A percentile compares a stretch with the other conserved stretches of the same genome.
These are phyloP conservation scores for Silene latifolia DNA, from an alignment of 148 eudicot genomes.

Conservation along the genomic window DNA sequence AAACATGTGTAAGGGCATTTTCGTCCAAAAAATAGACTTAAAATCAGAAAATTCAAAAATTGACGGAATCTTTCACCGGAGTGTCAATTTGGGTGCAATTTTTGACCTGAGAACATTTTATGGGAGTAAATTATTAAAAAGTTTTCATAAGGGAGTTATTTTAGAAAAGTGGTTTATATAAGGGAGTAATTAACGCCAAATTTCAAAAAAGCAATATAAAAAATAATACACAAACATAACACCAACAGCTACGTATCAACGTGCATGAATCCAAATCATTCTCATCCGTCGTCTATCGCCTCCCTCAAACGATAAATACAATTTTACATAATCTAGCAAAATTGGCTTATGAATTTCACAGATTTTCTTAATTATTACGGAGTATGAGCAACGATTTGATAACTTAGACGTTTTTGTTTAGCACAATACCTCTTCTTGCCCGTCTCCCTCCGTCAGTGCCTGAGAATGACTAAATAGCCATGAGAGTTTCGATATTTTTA, in stretches of 20 bases:
- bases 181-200: background rate
- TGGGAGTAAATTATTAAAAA: too few species aligned
- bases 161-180: too few species aligned
- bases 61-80: too few species aligned
- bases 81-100: too few species aligned
- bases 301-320: background rate
- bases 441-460: too few species aligned
- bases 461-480: too few species aligned
- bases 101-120: too few species aligned
- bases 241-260: conserved; percentile 22
- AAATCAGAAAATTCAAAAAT: too few species aligned
- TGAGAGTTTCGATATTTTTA: background rate
- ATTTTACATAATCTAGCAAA: background rate
- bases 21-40: too few species aligned
- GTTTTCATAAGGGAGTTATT: too few species aligned
- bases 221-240: conserved; percentile 7
- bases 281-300: background rate
- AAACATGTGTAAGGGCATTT: too few species aligned
- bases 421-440: too few species aligned
- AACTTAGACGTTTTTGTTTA: background rate
- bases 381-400: background rate
- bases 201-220: background rate
- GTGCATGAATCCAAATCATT: conserved; percentile 22
- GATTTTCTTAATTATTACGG: background rate
- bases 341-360: background rate